Base-by-base conservation (phyloP, 2,329 filamentous ascomycete genomes). In the Graphiopsis chlorocephala region DNA sequence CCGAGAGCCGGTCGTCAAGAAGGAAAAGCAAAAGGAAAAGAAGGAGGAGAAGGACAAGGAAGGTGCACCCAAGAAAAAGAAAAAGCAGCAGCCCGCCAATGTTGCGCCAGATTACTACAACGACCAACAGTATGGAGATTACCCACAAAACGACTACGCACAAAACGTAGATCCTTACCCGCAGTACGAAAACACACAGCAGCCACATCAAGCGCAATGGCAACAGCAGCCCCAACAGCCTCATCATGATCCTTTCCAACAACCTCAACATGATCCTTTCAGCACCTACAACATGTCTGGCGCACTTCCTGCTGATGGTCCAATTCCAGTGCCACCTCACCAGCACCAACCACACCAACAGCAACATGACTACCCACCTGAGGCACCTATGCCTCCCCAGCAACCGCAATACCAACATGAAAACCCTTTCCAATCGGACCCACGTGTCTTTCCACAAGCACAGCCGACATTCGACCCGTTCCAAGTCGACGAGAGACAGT, bases 391-490 rank as follows among this genome's bases (percentile, higher is more conserved):
- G 28, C 45, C 59, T 23, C 45, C 26, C 17, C 47, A 15, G 42
- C 60, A 53, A 12, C 42, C 42, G 17, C 35, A 59, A 4, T 28
- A 52, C n/a, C 14, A 29, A 8, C 42, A n/a, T 8, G 42, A 48
- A 8, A 31, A 63, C 45, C 48, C 61, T 14, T 63, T 63, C 26
- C 61, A 63, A 35, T 35, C 61, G 4, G 29, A 55, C 25, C 57
- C 57, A 25, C 26, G 45, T 17, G n/a, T 56, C 38, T 56, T 35
- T 14, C 47, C 60, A 12, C 48, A 62, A 25, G 20, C 47, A 28
- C 23, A 55, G 11, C 31, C 60, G 15, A n/a, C 57, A 7, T 29
- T 53, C 29, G 48, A 55, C 7, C 14, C 17, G 1, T 31, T 53
- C 28, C 8, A 45, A 45, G n/a, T 23, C 8, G 50, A 53, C 3